Evolutionary conservation across 2,329 filamentous ascomycete genomes (phyloP).

Genomic region (Colletotrichum sp.): DNA sequence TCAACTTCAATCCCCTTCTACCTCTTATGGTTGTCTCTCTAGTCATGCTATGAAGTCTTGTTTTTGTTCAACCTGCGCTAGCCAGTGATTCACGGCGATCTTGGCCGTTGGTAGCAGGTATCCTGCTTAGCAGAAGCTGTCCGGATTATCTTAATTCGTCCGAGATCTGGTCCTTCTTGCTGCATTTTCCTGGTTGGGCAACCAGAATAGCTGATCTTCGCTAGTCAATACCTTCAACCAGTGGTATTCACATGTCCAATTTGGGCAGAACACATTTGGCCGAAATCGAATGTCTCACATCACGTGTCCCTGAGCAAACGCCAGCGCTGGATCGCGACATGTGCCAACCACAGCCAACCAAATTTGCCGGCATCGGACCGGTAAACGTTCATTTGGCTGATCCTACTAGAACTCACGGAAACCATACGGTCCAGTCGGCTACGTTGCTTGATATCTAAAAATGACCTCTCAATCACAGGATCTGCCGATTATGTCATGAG

Average conservation of each 20-base stretch:
- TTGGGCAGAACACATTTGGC: neutral
- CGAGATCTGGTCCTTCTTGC: rapidly evolving
- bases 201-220: neutral
- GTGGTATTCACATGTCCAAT: neutral
- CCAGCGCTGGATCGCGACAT: neutral
- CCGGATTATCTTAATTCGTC: neutral
- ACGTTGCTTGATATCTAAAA: neutral
- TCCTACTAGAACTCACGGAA: too few relatives aligned
- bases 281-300: neutral
- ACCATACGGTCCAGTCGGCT: neutral
- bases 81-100: too few relatives aligned
- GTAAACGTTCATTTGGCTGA: too few relatives aligned
- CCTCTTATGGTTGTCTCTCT: too few relatives aligned
- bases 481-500: too few relatives aligned
- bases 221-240: rapidly evolving
- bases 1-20: too few relatives aligned
- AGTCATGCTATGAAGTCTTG: too few relatives aligned
- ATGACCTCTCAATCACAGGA: neutral
- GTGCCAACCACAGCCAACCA: rapidly evolving
- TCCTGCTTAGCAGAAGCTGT: rapidly evolving
- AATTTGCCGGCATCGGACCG: rapidly evolving
- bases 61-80: too few relatives aligned
- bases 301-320: too few relatives aligned
- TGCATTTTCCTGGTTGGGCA: neutral
- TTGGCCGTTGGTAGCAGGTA: rapidly evolving